These are phyloP conservation scores for Fragaria ananassa DNA, from an alignment of 306 rosid species.

Conservation along the genomic window DNA sequence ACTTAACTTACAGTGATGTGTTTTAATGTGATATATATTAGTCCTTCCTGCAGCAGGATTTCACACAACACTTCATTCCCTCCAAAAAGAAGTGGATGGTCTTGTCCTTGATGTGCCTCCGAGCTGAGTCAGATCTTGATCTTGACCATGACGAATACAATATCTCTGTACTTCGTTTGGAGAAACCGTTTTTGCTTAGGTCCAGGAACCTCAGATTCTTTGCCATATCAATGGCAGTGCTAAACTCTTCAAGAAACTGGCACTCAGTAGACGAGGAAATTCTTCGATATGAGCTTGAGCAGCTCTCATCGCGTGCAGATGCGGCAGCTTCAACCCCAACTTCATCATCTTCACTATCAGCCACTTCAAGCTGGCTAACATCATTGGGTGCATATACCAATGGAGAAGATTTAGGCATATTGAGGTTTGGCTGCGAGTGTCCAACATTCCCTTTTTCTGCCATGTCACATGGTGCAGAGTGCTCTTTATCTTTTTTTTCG, in stretches of 20 bases:
- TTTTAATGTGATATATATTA: slow-evolving; percentile 14
- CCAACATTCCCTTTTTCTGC: slow-evolving; percentile 32
- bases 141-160: slow-evolving; percentile 60
- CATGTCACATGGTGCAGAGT: slow-evolving; percentile 31
- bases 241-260: slow-evolving; percentile 46
- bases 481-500: slow-evolving; percentile 9
- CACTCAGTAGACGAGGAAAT: slow-evolving; percentile 34
- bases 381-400: slow-evolving; percentile 20
- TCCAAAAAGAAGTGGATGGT: slow-evolving; percentile 54
- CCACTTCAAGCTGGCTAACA: slow-evolving; percentile 61
- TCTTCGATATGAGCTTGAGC: slow-evolving; percentile 58
- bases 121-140: slow-evolving; percentile 48
- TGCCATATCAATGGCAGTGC: slow-evolving; percentile 58
- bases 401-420: slow-evolving; percentile 22
- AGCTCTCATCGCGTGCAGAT: slow-evolving; percentile 56
- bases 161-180: slow-evolving; percentile 47
- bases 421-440: slow-evolving; percentile 30
- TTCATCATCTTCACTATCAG: slow-evolving; percentile 71
- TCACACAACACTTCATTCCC: slow-evolving; percentile 70
- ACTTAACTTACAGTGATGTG: not conserved
- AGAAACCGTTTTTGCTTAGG: slow-evolving; percentile 70
- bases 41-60: slow-evolving; percentile 78
- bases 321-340: slow-evolving; percentile 43
- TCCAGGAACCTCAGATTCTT: slow-evolving; percentile 55
- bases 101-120: slow-evolving; percentile 48